A percentile compares a stretch with the other conserved stretches of the same genome.
Conservation (phyloP, 768 basidiomycete species). For the Rhodosporidiobolus sp. region DNA sequence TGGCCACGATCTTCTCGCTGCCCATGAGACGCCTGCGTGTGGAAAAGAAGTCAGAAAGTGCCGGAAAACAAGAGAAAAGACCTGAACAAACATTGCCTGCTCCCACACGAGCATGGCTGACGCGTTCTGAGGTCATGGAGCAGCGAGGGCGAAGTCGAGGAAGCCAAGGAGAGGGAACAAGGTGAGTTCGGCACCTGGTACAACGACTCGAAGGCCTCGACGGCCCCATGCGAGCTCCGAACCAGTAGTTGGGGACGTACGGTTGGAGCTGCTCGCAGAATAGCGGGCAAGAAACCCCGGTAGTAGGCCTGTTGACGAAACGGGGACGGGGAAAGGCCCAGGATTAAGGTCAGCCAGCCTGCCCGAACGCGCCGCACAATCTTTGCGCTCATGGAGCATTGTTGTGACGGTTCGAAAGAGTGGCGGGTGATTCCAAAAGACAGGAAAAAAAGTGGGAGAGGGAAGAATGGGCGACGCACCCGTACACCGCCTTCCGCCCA, state of each 20-base stretch:
- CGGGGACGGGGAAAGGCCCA: too few species aligned
- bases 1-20: constrained; percentile 25
- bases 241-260: too few species aligned
- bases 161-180: not conserved
- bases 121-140: constrained; percentile 28
- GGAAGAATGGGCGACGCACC: constrained; percentile 1
- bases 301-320: constrained; percentile 32
- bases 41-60: too few species aligned
- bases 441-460: not conserved
- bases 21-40: constrained; percentile 9
- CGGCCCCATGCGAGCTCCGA: too few species aligned
- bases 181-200: too few species aligned
- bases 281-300: constrained; percentile 40
- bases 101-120: constrained; percentile 42
- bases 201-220: too few species aligned
- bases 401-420: too few species aligned
- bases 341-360: not conserved
- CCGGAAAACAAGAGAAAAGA: not conserved
- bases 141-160: not conserved
- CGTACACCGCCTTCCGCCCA: constrained; percentile 36
- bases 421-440: not conserved
- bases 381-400: too few species aligned
- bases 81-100: constrained; percentile 31
- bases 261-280: constrained; percentile 42
- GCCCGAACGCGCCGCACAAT: too few species aligned